These are phyloP conservation scores for Solanum dulcamara DNA, from an alignment of 257 asterid genomes.

Conservation along the genomic window DNA sequence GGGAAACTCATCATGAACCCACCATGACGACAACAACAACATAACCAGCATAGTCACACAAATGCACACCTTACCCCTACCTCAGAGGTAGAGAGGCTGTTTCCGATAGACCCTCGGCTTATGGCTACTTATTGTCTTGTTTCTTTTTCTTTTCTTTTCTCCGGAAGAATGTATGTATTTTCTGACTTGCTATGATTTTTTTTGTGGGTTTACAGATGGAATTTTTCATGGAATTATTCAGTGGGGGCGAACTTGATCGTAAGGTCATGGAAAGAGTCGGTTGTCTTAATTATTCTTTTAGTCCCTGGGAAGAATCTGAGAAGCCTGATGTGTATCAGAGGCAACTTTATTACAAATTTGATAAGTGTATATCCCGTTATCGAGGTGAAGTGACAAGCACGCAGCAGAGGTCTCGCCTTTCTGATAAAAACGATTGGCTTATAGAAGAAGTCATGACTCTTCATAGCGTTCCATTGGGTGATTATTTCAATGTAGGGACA, in stretches of 20 bases:
- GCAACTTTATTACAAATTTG: slow-evolving; percentile 81
- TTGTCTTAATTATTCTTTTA: slow-evolving; percentile 67
- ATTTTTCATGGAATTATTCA: slow-evolving; percentile 86
- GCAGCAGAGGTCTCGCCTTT: slow-evolving; percentile 68
- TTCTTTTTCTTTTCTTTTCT: not conserved
- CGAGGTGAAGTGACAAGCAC: slow-evolving; percentile 97
- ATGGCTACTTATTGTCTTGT: not conserved
- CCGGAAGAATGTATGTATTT: not conserved
- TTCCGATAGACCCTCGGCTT: not conserved
- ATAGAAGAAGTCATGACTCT: slow-evolving; percentile 96
- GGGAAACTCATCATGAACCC: not conserved
- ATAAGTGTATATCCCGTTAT: slow-evolving; percentile 62
- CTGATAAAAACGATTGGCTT: slow-evolving; percentile 67
- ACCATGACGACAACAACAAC: not conserved
- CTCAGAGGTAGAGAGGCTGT: not conserved
- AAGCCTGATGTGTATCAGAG: slow-evolving; percentile 75
- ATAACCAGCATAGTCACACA: not conserved
- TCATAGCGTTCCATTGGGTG: slow-evolving; percentile 92
- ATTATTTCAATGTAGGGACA: slow-evolving; percentile 65
- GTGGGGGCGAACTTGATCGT: slow-evolving; percentile 74
- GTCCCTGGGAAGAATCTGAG: slow-evolving; percentile 95
- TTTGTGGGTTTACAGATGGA: slow-evolving; percentile 37
- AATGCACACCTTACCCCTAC: not conserved
- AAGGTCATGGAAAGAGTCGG: slow-evolving; percentile 91
- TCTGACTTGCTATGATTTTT: not conserved